Evolutionary conservation across 208 protist genomes (phyloP).

Genomic region (Wallacemonas sp.): DNA sequence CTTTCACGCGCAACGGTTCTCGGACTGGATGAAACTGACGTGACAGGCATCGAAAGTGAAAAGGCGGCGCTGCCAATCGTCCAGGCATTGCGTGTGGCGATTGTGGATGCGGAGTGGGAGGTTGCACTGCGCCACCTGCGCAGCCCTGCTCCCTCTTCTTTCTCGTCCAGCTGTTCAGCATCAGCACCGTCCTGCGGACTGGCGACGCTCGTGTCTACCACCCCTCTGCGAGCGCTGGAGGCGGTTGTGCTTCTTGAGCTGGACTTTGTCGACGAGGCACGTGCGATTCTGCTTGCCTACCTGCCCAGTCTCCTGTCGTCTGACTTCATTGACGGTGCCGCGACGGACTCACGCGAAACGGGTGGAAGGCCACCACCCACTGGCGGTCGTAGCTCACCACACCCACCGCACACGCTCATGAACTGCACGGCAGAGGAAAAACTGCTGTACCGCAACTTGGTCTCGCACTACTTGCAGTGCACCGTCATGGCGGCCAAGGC

Average conservation of each 20-base stretch:
- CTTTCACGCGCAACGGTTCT: background rate
- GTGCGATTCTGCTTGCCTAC: slow-evolving; percentile 62
- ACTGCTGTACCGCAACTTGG: slow-evolving; percentile 41
- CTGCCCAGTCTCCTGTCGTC: slow-evolving; percentile 50
- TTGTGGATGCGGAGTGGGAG: slow-evolving; percentile 41
- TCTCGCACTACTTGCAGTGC: slow-evolving; percentile 67
- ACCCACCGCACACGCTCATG: background rate
- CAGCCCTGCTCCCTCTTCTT: too few relatives aligned
- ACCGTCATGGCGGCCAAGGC: slow-evolving; percentile 72
- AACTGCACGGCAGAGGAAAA: slow-evolving; percentile 36
- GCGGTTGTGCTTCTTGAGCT: slow-evolving; percentile 59
- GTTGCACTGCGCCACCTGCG: slow-evolving; percentile 22
- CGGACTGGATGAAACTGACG: background rate
- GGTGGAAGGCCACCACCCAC: too few relatives aligned
- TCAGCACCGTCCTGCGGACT: background rate
- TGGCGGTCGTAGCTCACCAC: too few relatives aligned
- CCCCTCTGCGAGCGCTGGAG: slow-evolving; percentile 59
- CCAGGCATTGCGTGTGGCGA: slow-evolving; percentile 36
- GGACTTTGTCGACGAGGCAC: slow-evolving; percentile 47
- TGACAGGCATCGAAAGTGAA: background rate
- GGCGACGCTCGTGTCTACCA: slow-evolving; percentile 34
- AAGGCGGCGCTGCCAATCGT: slow-evolving; percentile 27
- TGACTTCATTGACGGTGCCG: background rate
- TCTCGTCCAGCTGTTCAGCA: too few relatives aligned
- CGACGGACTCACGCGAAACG: too few relatives aligned